Percentiles rank a stretch among this genome's conserved stretches.
These are phyloP conservation scores for Acacia melanoxylon DNA, from an alignment of 306 rosid genomes.

Conservation along the genomic window DNA sequence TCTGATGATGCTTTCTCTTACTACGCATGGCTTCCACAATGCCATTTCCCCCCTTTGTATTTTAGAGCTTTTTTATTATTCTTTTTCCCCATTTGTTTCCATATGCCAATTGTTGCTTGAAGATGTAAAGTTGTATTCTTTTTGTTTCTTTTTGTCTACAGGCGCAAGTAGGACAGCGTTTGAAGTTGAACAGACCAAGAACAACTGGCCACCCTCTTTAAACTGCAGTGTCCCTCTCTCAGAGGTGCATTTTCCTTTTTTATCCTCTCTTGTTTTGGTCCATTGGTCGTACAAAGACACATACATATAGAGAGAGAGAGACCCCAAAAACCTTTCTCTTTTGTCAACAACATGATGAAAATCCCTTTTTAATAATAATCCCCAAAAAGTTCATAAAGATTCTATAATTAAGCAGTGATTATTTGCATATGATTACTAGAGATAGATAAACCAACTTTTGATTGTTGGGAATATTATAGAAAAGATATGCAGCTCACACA, in stretches of 20 bases:
- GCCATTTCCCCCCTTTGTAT: constrained; percentile 21
- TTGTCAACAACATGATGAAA: constrained; percentile 21
- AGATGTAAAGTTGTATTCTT: constrained; percentile 45
- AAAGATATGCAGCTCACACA: constrained; percentile 19
- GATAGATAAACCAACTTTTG: constrained; percentile 10
- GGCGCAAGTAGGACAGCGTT: constrained; percentile 63
- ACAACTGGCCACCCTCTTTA: constrained; percentile 65
- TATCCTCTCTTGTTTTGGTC: constrained; percentile 31
- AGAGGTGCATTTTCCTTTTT: constrained; percentile 52
- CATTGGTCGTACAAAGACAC: constrained; percentile 18
- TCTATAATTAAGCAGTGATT: constrained; percentile 36
- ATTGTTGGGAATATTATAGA: constrained; percentile 28
- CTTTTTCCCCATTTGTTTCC: constrained; percentile 8
- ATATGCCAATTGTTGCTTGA: constrained; percentile 47
- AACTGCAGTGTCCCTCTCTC: constrained; percentile 48
- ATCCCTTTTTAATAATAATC: constrained; percentile 26
- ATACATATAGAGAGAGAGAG: not conserved
- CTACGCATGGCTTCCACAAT: constrained; percentile 14
- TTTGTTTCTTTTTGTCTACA: constrained; percentile 58
- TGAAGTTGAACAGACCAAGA: constrained; percentile 73
- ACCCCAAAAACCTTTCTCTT: not conserved
- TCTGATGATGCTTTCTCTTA: not conserved
- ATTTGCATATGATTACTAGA: constrained; percentile 45
- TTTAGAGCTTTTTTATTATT: not conserved
- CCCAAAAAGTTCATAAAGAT: constrained; percentile 30